Percentiles rank a stretch among this genome's conserved stretches.
Conservation (phyloP, 1,139 yeast genomes). For the Candida pseudoviswanathii region DNA sequence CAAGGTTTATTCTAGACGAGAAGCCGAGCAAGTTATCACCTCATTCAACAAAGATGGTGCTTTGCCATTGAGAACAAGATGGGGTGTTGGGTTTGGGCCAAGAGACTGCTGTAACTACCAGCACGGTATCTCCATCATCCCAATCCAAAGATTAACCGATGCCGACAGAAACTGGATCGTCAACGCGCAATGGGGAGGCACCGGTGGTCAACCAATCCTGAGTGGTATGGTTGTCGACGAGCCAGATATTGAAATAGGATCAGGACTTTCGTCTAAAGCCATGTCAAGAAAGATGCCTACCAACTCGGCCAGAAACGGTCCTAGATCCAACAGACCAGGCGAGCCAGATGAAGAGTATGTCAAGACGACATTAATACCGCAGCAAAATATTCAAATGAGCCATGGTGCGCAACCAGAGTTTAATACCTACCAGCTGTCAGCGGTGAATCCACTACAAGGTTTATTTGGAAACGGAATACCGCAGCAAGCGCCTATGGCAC, state of each 20-base stretch:
- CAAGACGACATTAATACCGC: slow-evolving; percentile 37
- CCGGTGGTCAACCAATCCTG: slow-evolving; percentile 84
- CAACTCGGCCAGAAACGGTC: slow-evolving; percentile 83
- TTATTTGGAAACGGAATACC: slow-evolving; percentile 34
- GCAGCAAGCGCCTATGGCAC: slow-evolving; percentile 9
- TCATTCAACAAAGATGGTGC: slow-evolving; percentile 52
- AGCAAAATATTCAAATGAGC: slow-evolving; percentile 21
- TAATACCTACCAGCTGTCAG: slow-evolving; percentile 35
- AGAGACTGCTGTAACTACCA: slow-evolving; percentile 97
- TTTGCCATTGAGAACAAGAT: slow-evolving; percentile 75
- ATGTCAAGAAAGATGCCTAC: slow-evolving; percentile 88
- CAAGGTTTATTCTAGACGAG: slow-evolving; percentile 91
- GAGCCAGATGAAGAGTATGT: slow-evolving; percentile 53
- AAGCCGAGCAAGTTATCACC: slow-evolving; percentile 79
- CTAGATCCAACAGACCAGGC: slow-evolving; percentile 73
- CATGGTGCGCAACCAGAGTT: slow-evolving; percentile 41
- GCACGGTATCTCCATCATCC: slow-evolving; percentile 85
- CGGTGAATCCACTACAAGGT: slow-evolving; percentile 56
- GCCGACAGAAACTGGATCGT: slow-evolving; percentile 92
- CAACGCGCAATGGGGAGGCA: slow-evolving; percentile 95
- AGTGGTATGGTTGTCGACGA: slow-evolving; percentile 90
- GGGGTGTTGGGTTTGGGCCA: slow-evolving; percentile 99
- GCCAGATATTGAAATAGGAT: slow-evolving; percentile 96
- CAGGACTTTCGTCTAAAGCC: slow-evolving; percentile 92
- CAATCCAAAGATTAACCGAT: slow-evolving; percentile 84